phyloP scores from a whole-genome alignment of 352 stramenopile species.

The Phytopythium kandeliae region DNA sequence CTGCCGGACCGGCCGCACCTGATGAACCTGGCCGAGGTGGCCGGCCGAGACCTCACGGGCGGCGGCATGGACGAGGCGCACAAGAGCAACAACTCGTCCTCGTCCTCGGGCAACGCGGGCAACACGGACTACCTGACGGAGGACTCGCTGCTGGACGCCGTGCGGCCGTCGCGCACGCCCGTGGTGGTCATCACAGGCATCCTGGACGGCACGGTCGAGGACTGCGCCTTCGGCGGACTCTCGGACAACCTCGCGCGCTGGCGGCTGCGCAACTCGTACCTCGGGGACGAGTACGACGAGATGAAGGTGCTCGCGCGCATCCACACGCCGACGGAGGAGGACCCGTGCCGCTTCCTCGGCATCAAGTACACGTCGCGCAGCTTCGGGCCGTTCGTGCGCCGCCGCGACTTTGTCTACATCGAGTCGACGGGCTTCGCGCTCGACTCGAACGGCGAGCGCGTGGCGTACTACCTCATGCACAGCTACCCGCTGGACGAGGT shows the following conservation, averaged over 20 bases:
- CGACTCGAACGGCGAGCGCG: constrained; percentile 22
- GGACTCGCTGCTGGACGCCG: constrained; percentile 19
- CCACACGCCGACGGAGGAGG: constrained; percentile 15
- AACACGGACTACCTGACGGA: constrained; percentile 26
- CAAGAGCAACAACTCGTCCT: constrained; percentile 5
- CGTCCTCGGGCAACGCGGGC: neutral
- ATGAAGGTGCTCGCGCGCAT: constrained; percentile 30
- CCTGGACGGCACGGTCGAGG: constrained; percentile 26
- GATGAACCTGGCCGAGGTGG: constrained; percentile 15
- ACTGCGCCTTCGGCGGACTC: constrained; percentile 24
- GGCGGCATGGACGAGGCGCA: constrained; percentile 10
- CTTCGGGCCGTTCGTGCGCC: constrained; percentile 20
- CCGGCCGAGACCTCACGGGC: constrained; percentile 9
- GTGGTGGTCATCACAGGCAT: constrained; percentile 22
- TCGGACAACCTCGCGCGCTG: constrained; percentile 21
- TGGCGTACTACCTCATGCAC: constrained; percentile 25
- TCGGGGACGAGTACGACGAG: constrained; percentile 26
- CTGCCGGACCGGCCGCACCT: constrained; percentile 11
- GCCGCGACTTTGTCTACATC: constrained; percentile 31
- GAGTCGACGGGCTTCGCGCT: constrained; percentile 23
- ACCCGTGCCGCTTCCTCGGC: constrained; percentile 37
- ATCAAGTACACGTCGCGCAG: constrained; percentile 31
- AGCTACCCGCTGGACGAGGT: constrained; percentile 29
- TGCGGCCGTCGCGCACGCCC: constrained; percentile 18
- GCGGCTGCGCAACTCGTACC: constrained; percentile 30